These are phyloP conservation scores for Ceratorhiza oryzae-sativae DNA, from an alignment of 1,284 basidiomycete species.

Conservation along the genomic window DNA sequence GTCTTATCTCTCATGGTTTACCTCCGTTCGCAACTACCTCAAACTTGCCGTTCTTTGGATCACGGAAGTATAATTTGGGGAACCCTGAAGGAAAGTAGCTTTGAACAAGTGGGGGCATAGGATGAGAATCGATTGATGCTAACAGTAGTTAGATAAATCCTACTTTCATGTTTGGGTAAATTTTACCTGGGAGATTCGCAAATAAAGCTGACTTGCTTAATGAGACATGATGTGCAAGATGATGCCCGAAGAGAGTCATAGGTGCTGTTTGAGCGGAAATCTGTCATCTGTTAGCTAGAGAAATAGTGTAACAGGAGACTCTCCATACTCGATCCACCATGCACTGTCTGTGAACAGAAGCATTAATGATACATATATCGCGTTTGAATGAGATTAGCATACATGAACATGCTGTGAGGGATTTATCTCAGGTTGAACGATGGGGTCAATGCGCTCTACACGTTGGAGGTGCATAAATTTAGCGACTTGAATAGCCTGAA, in stretches of 20 bases:
- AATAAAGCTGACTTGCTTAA: conserved; percentile 28
- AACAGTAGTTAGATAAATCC: conserved; percentile 53
- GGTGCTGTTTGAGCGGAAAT: conserved; percentile 52
- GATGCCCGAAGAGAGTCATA: conserved; percentile 52
- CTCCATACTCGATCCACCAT: conserved; percentile 30
- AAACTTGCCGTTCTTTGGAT: conserved; percentile 51
- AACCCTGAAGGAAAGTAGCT: conserved; percentile 48
- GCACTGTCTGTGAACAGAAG: background rate
- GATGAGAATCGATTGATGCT: background rate
- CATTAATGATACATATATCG: background rate
- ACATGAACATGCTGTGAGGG: conserved; percentile 56
- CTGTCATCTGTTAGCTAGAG: too few species aligned
- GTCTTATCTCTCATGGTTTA: background rate
- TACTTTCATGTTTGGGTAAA: conserved; percentile 46
- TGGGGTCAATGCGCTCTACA: conserved; percentile 56
- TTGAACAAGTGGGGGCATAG: background rate
- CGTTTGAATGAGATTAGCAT: conserved; percentile 41
- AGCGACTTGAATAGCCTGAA: background rate
- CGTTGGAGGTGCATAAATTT: background rate
- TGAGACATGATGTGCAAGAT: conserved; percentile 53
- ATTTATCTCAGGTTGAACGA: conserved; percentile 53
- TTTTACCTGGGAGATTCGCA: background rate
- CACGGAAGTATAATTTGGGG: conserved; percentile 55
- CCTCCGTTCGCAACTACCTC: conserved; percentile 46
- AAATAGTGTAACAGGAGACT: background rate